These are phyloP conservation scores for Fusarium duplospermum DNA, from an alignment of 2,329 filamentous ascomycete genomes.

Conservation along the genomic window DNA sequence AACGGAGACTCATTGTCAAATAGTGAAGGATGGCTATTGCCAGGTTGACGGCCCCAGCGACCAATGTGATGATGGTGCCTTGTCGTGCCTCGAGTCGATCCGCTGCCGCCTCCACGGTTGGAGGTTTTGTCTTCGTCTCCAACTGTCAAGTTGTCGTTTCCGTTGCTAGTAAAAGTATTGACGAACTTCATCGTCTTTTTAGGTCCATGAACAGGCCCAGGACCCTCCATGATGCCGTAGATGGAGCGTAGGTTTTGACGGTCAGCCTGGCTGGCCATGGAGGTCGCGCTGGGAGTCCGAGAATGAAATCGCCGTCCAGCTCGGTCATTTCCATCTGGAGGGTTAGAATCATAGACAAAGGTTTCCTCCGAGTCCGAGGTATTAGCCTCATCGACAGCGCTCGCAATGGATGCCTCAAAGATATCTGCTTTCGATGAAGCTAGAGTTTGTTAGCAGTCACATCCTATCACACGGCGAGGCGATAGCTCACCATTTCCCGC, in stretches of 20 bases:
- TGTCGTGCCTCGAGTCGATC: conserved; percentile 72
- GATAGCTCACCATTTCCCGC: conserved; percentile 72
- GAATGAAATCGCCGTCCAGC: conserved; percentile 84
- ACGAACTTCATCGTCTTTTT: conserved; percentile 98
- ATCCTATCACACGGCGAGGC: conserved; percentile 23
- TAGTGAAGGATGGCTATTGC: conserved; percentile 75
- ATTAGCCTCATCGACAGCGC: conserved; percentile 93
- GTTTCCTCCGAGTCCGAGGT: conserved; percentile 98
- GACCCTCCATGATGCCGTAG: conserved; percentile 72
- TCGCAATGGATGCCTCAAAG: conserved; percentile 97
- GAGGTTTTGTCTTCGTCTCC: conserved; percentile 74
- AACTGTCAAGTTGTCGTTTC: conserved; percentile 61
- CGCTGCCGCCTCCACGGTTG: conserved; percentile 68
- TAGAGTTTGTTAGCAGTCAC: conserved; percentile 24
- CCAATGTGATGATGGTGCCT: conserved; percentile 82
- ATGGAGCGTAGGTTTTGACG: conserved; percentile 71
- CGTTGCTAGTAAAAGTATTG: conserved; percentile 77
- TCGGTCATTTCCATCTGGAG: conserved; percentile 73
- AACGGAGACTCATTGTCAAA: conserved; percentile 86
- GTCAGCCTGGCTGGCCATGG: conserved; percentile 78
- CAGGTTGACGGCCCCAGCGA: conserved; percentile 77
- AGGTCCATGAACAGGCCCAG: conserved; percentile 53
- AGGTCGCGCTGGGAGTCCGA: conserved; percentile 92
- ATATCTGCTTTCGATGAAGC: conserved; percentile 87
- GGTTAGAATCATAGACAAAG: conserved; percentile 99